Evolutionary conservation across 176 grass and related monocot species (phyloP), one percentile per base, ranked within the genome.

Genomic region (Rhynchospora pubera): DNA sequence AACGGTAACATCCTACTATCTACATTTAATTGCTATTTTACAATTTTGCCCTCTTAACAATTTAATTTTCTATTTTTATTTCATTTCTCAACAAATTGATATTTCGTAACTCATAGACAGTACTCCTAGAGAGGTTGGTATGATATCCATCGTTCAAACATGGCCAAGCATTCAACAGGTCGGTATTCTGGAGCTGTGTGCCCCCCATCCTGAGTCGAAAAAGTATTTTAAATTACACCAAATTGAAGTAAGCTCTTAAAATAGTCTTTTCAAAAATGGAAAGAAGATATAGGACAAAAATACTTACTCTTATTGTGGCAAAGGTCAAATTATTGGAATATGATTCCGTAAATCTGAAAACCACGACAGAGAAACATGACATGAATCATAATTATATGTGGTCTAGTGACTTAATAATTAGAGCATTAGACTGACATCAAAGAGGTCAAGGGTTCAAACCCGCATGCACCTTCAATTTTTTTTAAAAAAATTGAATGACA

Each of bases 81-180:
- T 39, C 34, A 39, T 39, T 39, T 39, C 34, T 39, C 34, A 39
- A 39, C 34, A 39, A 39, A 39, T 39, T 39, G 34, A 39, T 39
- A 39, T 39, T 39, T 39, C 34, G 4, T 39, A 28, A 28, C 26
- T 28, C 26, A 28, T 28, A 28, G 26, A 39, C 34, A 39, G 4
- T 39, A 39, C 34, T 74, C 12, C 12, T 81, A 87, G 21, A 87
- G 57, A 61, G 86, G 72, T 57, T 70, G 22, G 53, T 79, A 14
- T 19, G 81, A 84, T 26, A 87, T 32, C 86, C 86, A 87, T 70
- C 81, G 78, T 65, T 50, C n/a, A 67, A 87, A 24, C 86, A 84
- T 84, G 19, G 81, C 81, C 28, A 84, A 19, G 44, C 81, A 87
- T 56, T 87, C 81, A 45, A 83, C 53, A 7, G 81, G 86, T 50